Evolutionary conservation across 148 eudicot species (phyloP).

Genomic region (Fagopyrum homotropicum): DNA sequence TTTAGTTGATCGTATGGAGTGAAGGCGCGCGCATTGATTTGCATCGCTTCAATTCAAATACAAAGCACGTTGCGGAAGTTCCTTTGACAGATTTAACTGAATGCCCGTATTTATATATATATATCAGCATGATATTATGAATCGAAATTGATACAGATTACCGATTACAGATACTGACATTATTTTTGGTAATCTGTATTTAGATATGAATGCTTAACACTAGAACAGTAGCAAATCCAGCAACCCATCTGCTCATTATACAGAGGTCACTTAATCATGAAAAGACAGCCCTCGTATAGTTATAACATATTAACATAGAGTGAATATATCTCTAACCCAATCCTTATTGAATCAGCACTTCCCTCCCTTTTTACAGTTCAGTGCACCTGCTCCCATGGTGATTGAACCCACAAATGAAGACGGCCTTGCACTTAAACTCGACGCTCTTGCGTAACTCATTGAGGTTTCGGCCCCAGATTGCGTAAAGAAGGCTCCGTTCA

Average conservation of each 20-base stretch:
- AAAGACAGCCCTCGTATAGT: not conserved
- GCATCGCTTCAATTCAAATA: not conserved
- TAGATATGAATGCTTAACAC: not conserved
- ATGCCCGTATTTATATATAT: not conserved
- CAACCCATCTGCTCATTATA: conserved; percentile 3
- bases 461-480: conserved; percentile 40
- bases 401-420: conserved; percentile 33
- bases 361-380: conserved; percentile 35
- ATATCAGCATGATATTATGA: not conserved
- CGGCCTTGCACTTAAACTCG: conserved; percentile 43
- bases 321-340: not conserved
- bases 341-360: conserved; percentile 22
- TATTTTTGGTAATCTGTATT: not conserved
- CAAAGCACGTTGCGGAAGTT: not conserved
- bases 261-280: conserved; percentile 2
- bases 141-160: not conserved
- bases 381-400: conserved; percentile 35
- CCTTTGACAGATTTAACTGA: not conserved
- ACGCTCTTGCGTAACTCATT: conserved; percentile 41
- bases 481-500: conserved; percentile 53
- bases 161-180: not conserved
- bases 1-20: no score
- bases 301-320: not conserved
- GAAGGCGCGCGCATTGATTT: no score
- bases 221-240: not conserved